Evolutionary conservation across 2,329 filamentous ascomycete species (phyloP).

Genomic region (Epichloe elymi): DNA sequence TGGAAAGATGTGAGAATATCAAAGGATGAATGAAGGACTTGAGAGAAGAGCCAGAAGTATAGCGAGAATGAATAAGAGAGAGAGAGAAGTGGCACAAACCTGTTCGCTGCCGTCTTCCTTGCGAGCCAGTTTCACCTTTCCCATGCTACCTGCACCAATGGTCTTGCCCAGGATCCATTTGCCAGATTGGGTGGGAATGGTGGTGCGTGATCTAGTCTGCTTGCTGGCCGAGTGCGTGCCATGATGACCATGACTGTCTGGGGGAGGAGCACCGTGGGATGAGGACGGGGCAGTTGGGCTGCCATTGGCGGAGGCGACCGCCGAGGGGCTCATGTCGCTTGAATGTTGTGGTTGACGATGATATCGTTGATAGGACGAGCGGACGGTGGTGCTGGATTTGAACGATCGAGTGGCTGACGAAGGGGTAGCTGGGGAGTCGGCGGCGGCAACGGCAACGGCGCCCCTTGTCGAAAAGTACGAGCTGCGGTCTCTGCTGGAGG

Average conservation of each 20-base stretch:
- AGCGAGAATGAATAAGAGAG: neutral
- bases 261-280: constrained; percentile 24
- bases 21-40: neutral
- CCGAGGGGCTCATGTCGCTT: constrained; percentile 36
- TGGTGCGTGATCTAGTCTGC: constrained; percentile 53
- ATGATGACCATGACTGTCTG: constrained; percentile 25
- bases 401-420: constrained; percentile 15
- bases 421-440: constrained; percentile 21
- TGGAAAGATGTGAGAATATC: neutral
- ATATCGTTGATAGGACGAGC: constrained; percentile 25
- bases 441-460: constrained; percentile 26
- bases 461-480: constrained; percentile 28
- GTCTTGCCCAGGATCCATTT: constrained; percentile 95
- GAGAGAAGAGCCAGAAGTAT: neutral
- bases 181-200: constrained; percentile 78
- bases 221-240: constrained; percentile 27
- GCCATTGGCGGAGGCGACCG: constrained; percentile 37
- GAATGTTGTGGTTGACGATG: constrained; percentile 17
- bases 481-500: constrained; percentile 47
- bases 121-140: constrained; percentile 91
- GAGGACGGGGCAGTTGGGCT: constrained; percentile 37
- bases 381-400: constrained; percentile 37
- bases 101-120: constrained; percentile 85
- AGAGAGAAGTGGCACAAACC: constrained; percentile 34
- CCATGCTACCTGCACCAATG: constrained; percentile 96